Conservation (phyloP, 352 stramenopile species). For the Pythium coloratum region DNA sequence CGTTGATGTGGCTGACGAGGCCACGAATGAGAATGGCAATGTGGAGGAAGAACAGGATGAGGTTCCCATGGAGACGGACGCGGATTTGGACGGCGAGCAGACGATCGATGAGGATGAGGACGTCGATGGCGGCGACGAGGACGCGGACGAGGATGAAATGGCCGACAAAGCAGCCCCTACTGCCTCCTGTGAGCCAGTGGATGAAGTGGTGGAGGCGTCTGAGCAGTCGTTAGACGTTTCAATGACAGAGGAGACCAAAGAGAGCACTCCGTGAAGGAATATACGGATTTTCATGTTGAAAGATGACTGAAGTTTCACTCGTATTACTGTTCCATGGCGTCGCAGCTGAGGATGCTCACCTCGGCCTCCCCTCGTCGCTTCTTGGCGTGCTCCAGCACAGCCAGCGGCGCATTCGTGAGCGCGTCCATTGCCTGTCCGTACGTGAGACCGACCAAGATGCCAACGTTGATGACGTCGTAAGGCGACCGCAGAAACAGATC, state of each 20-base stretch:
- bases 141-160: conserved; percentile 20
- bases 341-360: conserved; percentile 42
- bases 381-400: conserved; percentile 62
- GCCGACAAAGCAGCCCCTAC: conserved; percentile 14
- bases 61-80: conserved; percentile 23
- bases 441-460: conserved; percentile 67
- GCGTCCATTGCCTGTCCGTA: conserved; percentile 72
- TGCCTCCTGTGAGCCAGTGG: conserved; percentile 23
- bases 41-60: conserved; percentile 13
- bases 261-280: conserved; percentile 10
- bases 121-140: conserved; percentile 14
- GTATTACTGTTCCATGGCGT: conserved; percentile 40
- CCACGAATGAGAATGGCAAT: not conserved
- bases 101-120: conserved; percentile 41
- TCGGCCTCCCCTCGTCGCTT: conserved; percentile 50
- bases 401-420: conserved; percentile 50
- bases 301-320: no score
- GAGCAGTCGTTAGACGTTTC: not conserved
- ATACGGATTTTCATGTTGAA: not conserved
- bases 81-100: conserved; percentile 27
- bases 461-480: conserved; percentile 83
- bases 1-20: not conserved
- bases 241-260: conserved; percentile 21
- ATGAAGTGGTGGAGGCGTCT: not conserved
- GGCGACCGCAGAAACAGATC: conserved; percentile 78